Percentiles rank a stretch among this genome's conserved stretches.
These are phyloP conservation scores for Rosa lucieae DNA, from an alignment of 306 rosid species.

Conservation along the genomic window DNA sequence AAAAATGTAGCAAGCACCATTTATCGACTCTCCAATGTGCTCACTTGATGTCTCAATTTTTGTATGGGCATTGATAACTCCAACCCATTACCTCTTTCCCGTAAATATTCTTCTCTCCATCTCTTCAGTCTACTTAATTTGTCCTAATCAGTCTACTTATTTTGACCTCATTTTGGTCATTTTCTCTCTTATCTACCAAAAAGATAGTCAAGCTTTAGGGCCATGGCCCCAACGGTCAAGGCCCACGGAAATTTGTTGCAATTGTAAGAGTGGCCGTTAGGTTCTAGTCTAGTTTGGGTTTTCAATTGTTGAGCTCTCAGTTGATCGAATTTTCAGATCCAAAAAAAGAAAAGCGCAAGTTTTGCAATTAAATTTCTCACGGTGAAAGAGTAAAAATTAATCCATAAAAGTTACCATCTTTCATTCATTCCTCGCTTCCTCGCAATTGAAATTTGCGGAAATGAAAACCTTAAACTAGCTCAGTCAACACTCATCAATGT, in stretches of 20 bases:
- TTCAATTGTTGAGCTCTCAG: no score
- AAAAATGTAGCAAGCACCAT: not conserved
- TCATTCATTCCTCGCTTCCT: not conserved
- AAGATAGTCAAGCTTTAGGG: not conserved
- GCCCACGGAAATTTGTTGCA: not conserved
- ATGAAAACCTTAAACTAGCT: not conserved
- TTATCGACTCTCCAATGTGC: not conserved
- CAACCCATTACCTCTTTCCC: not conserved
- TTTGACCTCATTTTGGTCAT: not conserved
- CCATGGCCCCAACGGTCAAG: not conserved
- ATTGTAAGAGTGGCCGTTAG: no score
- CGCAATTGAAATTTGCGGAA: not conserved
- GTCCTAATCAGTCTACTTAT: not conserved
- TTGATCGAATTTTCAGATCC: no score
- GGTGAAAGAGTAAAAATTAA: no score
- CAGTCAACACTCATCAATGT: not conserved
- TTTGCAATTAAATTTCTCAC: no score
- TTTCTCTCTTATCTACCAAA: no score
- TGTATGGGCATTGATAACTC: not conserved
- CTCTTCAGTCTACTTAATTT: not conserved
- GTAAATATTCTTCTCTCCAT: no score
- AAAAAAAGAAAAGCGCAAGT: no score
- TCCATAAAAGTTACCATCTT: not conserved
- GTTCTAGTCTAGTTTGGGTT: no score
- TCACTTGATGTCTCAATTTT: not conserved